phyloP scores from a whole-genome alignment of 2,329 filamentous ascomycete genomes.

The Fusarium sp. region DNA sequence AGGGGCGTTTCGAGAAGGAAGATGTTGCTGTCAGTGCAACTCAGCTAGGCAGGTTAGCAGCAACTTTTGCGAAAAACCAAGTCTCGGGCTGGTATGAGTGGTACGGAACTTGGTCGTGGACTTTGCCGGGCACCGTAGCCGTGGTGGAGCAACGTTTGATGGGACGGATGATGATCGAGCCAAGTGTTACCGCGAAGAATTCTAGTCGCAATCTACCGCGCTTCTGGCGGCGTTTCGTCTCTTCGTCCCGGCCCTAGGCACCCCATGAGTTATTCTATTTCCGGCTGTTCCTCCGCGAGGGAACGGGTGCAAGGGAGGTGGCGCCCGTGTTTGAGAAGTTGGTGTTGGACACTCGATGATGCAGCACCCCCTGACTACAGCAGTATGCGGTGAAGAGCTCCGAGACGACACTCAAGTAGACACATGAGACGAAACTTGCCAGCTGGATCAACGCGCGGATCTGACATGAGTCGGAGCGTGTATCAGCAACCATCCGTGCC shows the following conservation, averaged over 20 bases:
- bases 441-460: slow-evolving; percentile 45
- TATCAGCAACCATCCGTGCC: slow-evolving; percentile 42
- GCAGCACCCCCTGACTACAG: slow-evolving; percentile 27
- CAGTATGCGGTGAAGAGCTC: slow-evolving; percentile 19
- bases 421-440: slow-evolving; percentile 46
- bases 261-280: slow-evolving; percentile 39
- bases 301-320: slow-evolving; percentile 22
- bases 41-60: slow-evolving; percentile 12
- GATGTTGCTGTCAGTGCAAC: slow-evolving; percentile 20
- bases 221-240: slow-evolving; percentile 45
- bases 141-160: slow-evolving; percentile 20
- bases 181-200: slow-evolving; percentile 25
- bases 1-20: slow-evolving; percentile 36
- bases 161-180: slow-evolving; percentile 26
- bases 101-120: slow-evolving; percentile 5
- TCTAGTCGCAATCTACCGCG: slow-evolving; percentile 40
- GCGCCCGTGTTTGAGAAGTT: slow-evolving; percentile 40
- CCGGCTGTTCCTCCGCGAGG: slow-evolving; percentile 30
- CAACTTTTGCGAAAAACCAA: slow-evolving; percentile 8
- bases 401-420: slow-evolving; percentile 28
- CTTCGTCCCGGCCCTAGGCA: slow-evolving; percentile 36
- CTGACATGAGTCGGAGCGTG: slow-evolving; percentile 46
- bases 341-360: slow-evolving; percentile 31
- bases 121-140: slow-evolving; percentile 32
- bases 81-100: no score